Evolutionary conservation across 2,329 filamentous ascomycete genomes (phyloP).

Genomic region (Nemania sp.): DNA sequence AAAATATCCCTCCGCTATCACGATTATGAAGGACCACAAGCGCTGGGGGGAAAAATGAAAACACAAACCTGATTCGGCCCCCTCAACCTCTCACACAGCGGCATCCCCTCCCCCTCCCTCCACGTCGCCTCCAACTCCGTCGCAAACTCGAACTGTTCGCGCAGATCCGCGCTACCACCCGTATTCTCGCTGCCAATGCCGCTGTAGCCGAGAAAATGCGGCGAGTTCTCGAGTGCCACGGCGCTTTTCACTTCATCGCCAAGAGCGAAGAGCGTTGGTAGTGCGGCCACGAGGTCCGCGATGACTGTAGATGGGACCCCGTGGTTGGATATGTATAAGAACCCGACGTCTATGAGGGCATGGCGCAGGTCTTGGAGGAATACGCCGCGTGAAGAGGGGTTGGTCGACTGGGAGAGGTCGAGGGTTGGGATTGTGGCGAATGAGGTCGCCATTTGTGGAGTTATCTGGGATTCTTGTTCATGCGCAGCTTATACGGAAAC

Average conservation of each 20-base stretch:
- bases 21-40: too few species aligned
- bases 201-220: conserved; percentile 65
- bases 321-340: conserved; percentile 57
- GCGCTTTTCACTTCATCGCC: conserved; percentile 42
- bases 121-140: conserved; percentile 53
- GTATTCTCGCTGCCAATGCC: conserved; percentile 59
- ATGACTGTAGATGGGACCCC: conserved; percentile 45
- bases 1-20: too few species aligned
- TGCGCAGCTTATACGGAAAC: too few species aligned
- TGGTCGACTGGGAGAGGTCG: conserved; percentile 49
- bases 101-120: conserved; percentile 34
- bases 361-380: conserved; percentile 49
- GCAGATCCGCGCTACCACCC: conserved; percentile 52
- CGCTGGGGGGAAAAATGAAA: background rate
- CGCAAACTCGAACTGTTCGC: conserved; percentile 64
- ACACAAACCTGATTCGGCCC: conserved; percentile 52
- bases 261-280: conserved; percentile 51
- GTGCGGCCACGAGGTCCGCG: conserved; percentile 41
- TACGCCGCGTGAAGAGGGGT: conserved; percentile 38
- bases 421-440: conserved; percentile 52
- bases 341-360: conserved; percentile 55
- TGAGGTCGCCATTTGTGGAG: conserved; percentile 25
- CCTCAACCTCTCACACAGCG: conserved; percentile 48
- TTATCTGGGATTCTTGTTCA: too few species aligned
- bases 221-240: conserved; percentile 54